These are phyloP conservation scores for Jasminum sambac DNA, from an alignment of 257 asterid genomes.

Conservation along the genomic window DNA sequence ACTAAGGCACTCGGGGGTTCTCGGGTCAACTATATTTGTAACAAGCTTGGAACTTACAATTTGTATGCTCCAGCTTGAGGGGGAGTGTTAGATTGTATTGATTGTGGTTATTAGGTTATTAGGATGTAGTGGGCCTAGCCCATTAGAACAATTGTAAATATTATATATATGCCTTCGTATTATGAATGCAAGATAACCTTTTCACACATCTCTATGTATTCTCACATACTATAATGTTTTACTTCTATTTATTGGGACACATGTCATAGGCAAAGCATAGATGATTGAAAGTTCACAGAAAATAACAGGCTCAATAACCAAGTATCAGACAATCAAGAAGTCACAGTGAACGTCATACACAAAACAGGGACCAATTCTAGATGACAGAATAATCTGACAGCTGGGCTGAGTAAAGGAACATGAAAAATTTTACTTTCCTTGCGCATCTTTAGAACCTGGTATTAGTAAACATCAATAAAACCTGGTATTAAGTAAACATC, in stretches of 20 bases:
- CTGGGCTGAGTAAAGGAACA: neutral
- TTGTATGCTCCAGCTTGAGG: too few species aligned
- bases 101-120: too few species aligned
- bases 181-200: too few species aligned
- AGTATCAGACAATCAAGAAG: slow-evolving; percentile 10
- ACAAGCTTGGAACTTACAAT: too few species aligned
- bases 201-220: too few species aligned
- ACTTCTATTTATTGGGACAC: slow-evolving; percentile 1
- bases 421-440: neutral
- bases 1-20: too few species aligned
- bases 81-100: too few species aligned
- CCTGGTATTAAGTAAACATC: neutral
- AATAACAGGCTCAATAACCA: slow-evolving; percentile 14
- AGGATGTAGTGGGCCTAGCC: too few species aligned
- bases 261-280: slow-evolving; percentile 5
- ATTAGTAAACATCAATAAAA: too few species aligned
- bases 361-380: neutral
- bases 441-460: slow-evolving; percentile 5
- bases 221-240: slow-evolving; percentile 8
- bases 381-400: neutral
- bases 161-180: too few species aligned
- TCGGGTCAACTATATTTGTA: too few species aligned
- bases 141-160: too few species aligned
- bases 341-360: neutral
- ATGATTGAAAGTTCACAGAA: slow-evolving; percentile 1